phyloP scores from a whole-genome alignment of 768 basidiomycete genomes.

The Boletus subcaerulescens region DNA sequence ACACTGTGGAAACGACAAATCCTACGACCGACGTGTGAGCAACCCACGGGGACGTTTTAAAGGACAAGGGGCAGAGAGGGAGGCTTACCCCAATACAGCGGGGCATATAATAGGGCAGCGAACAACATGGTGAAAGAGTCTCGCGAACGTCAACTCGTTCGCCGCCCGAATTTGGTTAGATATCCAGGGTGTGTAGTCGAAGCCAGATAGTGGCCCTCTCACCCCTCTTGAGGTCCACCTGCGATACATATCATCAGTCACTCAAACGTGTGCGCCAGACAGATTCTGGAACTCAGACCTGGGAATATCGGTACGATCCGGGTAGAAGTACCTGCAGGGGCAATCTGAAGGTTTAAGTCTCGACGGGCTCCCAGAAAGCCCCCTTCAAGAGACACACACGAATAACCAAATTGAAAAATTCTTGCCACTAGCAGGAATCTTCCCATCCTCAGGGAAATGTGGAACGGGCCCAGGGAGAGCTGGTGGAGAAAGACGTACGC shows the following conservation, averaged over 20 bases:
- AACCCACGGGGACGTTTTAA: too few relatives aligned
- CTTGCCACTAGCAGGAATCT: neutral
- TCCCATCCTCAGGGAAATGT: neutral
- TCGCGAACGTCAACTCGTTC: neutral
- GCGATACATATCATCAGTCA: too few relatives aligned
- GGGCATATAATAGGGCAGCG: too few relatives aligned
- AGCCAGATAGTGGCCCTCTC: too few relatives aligned
- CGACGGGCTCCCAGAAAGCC: too few relatives aligned
- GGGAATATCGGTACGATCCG: neutral
- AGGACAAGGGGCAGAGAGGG: neutral
- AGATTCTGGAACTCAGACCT: too few relatives aligned
- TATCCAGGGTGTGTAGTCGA: too few relatives aligned
- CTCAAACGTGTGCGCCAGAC: too few relatives aligned
- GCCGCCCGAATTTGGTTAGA: neutral
- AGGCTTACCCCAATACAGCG: conserved; percentile 3
- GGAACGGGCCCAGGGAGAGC: neutral
- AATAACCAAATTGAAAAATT: too few relatives aligned
- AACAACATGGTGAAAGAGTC: neutral
- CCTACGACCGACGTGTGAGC: neutral
- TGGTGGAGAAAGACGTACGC: neutral
- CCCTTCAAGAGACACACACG: too few relatives aligned
- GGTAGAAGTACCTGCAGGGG: neutral
- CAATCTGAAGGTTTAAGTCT: neutral
- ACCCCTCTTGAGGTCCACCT: too few relatives aligned
- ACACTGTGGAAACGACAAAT: conserved; percentile 1